Base-by-base conservation (phyloP, 2,329 filamentous ascomycete species). In the Coccinonectria pachysandricola region DNA sequence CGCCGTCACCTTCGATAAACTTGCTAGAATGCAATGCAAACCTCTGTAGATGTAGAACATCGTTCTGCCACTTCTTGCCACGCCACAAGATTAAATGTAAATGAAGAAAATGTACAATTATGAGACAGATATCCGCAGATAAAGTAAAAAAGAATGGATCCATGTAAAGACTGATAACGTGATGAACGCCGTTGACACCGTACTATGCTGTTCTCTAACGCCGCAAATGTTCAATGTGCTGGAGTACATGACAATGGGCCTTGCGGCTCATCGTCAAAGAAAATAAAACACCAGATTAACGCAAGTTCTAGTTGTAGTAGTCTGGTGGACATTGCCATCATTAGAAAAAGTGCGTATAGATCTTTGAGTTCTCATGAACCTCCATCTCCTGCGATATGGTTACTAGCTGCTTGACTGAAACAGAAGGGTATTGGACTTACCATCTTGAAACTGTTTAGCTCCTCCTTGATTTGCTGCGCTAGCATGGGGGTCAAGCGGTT, bases 281-380 rank as follows among this genome's bases (percentile, higher is more conserved):
- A 49, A 43, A 19, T 10, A 38, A 37, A 42, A 46, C 41, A n/a
- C n/a, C n/a, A n/a, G n/a, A n/a, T n/a, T n/a, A n/a, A n/a, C n/a
- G n/a, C n/a, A n/a, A n/a, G n/a, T n/a, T n/a, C n/a, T n/a, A n/a
- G n/a, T n/a, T 39, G 40, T 30, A 28, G 31, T 42, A 40, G 39
- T 28, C 24, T 35, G 31, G 29, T 44, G 34, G 40, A 27, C 38
- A 32, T 45, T 34, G 39, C 34, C 40, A 39, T 68, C 61, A 59
- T 88, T 74, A 98, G 69, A 98, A 96, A 72, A 98, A 98, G 71
- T 98, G 91, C 46, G 91, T 98, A 68, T 98, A 95, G 50, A 95
- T 87, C 65, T 96, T 98, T 42, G 91, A 96, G 54, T 80, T 84
- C 61, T 96, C 91, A 57, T 98, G 91, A 48, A 98, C 91, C 66